Conservation (phyloP, 495 filamentous ascomycete species). For the Thermochaetoides thermophila region DNA sequence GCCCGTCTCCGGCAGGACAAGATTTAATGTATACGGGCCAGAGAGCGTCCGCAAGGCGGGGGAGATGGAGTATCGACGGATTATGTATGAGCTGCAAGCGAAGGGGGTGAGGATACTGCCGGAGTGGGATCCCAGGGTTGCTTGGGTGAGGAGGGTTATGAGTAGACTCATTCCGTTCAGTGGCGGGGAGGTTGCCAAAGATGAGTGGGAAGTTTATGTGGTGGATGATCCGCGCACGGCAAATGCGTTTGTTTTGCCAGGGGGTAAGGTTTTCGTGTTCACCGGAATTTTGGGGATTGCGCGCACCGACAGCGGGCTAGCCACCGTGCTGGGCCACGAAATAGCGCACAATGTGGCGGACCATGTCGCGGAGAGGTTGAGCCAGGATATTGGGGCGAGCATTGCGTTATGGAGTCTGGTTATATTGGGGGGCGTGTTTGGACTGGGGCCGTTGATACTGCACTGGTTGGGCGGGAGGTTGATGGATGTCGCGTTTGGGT, state of each 20-base stretch:
- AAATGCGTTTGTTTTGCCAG: conserved; percentile 88
- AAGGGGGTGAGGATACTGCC: conserved; percentile 23
- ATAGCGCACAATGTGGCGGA: conserved; percentile 84
- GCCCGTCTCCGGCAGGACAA: conserved; percentile 60
- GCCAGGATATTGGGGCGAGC: conserved; percentile 40
- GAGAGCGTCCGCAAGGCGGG: conserved; percentile 39
- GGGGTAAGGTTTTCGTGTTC: conserved; percentile 89
- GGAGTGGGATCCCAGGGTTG: conserved; percentile 23
- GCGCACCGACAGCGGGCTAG: conserved; percentile 56
- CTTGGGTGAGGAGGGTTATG: conserved; percentile 53
- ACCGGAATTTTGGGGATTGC: conserved; percentile 67
- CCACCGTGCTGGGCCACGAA: conserved; percentile 80
- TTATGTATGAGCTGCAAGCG: conserved; percentile 31
- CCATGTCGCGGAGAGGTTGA: conserved; percentile 66
- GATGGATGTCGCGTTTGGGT: conserved; percentile 47
- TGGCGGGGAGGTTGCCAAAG: conserved; percentile 34
- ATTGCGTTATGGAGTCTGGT: conserved; percentile 37
- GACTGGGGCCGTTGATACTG: conserved; percentile 25
- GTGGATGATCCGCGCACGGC: conserved; percentile 46
- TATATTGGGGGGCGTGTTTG: conserved; percentile 36
- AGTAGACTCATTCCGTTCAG: conserved; percentile 52
- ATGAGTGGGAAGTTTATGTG: conserved; percentile 78
- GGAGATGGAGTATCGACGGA: conserved; percentile 33
- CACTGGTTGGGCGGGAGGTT: conserved; percentile 26
- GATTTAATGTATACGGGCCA: conserved; percentile 64